Percentiles rank a stretch among this genome's conserved stretches.
Conservation (phyloP, 768 basidiomycete species). For the Phylloporus sp. region DNA sequence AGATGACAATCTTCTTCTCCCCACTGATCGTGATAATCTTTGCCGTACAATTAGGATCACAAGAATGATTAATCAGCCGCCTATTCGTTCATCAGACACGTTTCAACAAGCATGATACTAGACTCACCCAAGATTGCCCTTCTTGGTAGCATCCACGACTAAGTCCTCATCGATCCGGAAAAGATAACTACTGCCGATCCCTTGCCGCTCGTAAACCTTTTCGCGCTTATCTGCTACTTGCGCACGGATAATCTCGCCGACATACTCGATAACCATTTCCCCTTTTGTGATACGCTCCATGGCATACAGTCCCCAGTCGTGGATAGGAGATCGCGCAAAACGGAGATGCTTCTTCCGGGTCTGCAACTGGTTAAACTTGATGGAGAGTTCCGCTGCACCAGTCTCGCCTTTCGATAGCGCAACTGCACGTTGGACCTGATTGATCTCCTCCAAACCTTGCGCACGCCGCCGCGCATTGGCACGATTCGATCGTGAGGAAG, state of each 20-base stretch:
- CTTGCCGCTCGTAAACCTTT: constrained; percentile 94
- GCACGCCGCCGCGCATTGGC: constrained; percentile 90
- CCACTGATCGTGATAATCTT: constrained; percentile 90
- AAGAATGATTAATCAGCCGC: constrained; percentile 97
- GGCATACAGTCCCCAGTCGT: constrained; percentile 98
- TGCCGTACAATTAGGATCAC: constrained; percentile 90
- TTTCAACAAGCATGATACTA: not conserved
- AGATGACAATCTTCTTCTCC: constrained; percentile 98
- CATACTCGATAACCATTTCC: constrained; percentile 99
- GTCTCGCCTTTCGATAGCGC: constrained; percentile 74
- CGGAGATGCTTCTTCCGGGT: constrained; percentile 97
- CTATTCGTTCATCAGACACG: constrained; percentile 38
- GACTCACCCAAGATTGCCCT: constrained; percentile 93
- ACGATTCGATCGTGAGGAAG: constrained; percentile 84
- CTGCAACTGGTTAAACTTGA: constrained; percentile 98
- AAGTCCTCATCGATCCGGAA: constrained; percentile 98
- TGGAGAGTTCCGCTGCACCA: constrained; percentile 63
- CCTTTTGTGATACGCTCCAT: constrained; percentile 92
- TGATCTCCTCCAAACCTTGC: constrained; percentile 91
- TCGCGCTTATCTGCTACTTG: constrained; percentile 96
- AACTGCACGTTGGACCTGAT: constrained; percentile 80
- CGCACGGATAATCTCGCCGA: constrained; percentile 93
- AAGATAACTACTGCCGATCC: constrained; percentile 96
- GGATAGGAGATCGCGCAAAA: constrained; percentile 92
- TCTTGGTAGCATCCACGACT: constrained; percentile 98